phyloP scores from a whole-genome alignment of 306 rosid species.

The Vigna hirtella region DNA sequence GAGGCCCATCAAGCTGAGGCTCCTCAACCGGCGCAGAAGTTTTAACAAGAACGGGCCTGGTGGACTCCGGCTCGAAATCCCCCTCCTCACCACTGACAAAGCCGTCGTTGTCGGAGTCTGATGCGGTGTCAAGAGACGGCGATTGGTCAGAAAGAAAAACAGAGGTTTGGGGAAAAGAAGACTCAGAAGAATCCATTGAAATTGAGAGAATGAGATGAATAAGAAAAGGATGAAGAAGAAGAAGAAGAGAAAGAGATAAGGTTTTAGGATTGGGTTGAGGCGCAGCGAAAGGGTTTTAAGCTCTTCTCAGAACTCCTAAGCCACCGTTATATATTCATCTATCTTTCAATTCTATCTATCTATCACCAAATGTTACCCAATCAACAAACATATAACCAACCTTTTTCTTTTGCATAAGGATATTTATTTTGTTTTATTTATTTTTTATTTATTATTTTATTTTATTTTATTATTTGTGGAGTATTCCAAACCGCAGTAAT shows the following conservation, averaged over 20 bases:
- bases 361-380: neutral
- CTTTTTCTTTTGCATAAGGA: neutral
- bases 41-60: slow-evolving; percentile 51
- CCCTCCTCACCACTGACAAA: slow-evolving; percentile 69
- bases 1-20: neutral
- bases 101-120: slow-evolving; percentile 65
- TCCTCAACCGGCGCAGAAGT: neutral
- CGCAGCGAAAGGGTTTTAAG: slow-evolving; percentile 33
- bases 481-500: too few species aligned
- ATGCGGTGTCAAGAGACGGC: slow-evolving; percentile 17
- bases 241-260: slow-evolving; percentile 37
- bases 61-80: slow-evolving; percentile 52
- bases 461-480: too few species aligned
- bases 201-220: neutral
- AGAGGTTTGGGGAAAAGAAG: slow-evolving; percentile 22
- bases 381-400: neutral
- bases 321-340: neutral
- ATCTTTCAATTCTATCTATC: neutral
- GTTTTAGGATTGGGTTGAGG: slow-evolving; percentile 33
- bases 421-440: neutral
- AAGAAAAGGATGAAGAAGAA: neutral
- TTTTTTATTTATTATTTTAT: too few species aligned
- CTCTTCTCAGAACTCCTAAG: neutral
- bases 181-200: slow-evolving; percentile 53
- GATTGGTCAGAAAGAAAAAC: slow-evolving; percentile 45